These are phyloP conservation scores for Penicillium malachiteum DNA, from an alignment of 495 filamentous ascomycete genomes.

Conservation along the genomic window DNA sequence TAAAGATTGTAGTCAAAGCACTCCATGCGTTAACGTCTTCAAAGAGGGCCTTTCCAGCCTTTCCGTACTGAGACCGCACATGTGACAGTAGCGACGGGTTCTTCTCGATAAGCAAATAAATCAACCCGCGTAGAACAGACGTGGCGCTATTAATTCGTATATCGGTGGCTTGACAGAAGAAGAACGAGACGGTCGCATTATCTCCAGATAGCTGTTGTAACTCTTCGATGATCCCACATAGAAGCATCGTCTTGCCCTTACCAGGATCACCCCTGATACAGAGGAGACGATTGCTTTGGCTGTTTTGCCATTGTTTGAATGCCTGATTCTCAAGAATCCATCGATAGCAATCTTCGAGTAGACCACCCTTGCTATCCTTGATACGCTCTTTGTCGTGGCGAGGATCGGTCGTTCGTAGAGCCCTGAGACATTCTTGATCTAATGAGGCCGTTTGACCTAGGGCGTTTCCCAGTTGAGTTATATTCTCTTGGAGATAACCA, in stretches of 20 bases:
- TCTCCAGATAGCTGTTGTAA: slow-evolving; percentile 13
- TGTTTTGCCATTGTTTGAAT: slow-evolving; percentile 28
- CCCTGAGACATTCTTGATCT: slow-evolving; percentile 6
- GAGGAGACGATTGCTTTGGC: slow-evolving; percentile 6
- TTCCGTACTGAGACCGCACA: slow-evolving; percentile 15
- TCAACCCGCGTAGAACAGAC: slow-evolving; percentile 40
- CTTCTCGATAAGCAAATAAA: slow-evolving; percentile 36
- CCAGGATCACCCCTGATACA: slow-evolving; percentile 31
- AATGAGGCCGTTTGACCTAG: too few species aligned
- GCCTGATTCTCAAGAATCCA: slow-evolving; percentile 42
- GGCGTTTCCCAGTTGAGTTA: too few species aligned
- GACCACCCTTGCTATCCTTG: slow-evolving; percentile 24
- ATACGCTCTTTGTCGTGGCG: slow-evolving; percentile 35
- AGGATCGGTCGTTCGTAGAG: slow-evolving; percentile 32
- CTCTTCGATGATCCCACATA: slow-evolving; percentile 43
- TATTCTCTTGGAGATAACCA: too few species aligned
- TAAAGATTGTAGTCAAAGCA: slow-evolving; percentile 28
- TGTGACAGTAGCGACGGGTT: slow-evolving; percentile 32
- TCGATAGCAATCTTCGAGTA: slow-evolving; percentile 39
- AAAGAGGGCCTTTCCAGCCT: slow-evolving; percentile 28
- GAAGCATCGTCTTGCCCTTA: slow-evolving; percentile 42
- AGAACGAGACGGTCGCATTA: slow-evolving; percentile 34
- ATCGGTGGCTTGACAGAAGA: slow-evolving; percentile 47
- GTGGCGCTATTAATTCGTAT: slow-evolving; percentile 35
- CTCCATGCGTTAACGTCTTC: slow-evolving; percentile 34